These are phyloP conservation scores for Phaeosphaeriaceae sp. DNA, from an alignment of 2,329 filamentous ascomycete species.

Conservation along the genomic window DNA sequence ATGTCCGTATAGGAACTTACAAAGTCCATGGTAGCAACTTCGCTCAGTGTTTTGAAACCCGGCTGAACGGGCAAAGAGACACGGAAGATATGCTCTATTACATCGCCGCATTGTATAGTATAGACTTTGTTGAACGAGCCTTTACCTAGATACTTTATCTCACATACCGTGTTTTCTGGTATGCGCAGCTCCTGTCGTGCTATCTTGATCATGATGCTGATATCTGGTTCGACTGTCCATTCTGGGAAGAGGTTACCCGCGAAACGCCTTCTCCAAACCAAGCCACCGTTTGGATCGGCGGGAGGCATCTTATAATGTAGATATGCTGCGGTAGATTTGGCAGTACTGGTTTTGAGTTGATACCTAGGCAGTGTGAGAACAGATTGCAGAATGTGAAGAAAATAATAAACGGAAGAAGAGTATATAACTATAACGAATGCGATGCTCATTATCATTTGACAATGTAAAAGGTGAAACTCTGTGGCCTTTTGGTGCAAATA, in stretches of 20 bases:
- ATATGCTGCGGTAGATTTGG: neutral
- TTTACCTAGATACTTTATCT: slow-evolving; percentile 11
- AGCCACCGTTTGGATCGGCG: neutral
- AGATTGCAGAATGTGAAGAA: no score
- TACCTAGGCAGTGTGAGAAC: no score
- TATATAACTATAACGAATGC: no score
- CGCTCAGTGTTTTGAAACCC: slow-evolving; percentile 21
- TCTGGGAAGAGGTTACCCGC: neutral
- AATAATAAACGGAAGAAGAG: no score
- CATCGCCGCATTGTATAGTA: slow-evolving; percentile 3
- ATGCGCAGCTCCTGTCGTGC: slow-evolving; percentile 1
- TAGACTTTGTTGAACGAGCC: slow-evolving; percentile 23
- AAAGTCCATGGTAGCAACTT: slow-evolving; percentile 26
- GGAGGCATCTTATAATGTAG: neutral
- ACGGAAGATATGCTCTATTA: slow-evolving; percentile 34
- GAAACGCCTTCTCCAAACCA: neutral
- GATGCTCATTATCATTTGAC: no score
- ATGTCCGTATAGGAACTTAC: slow-evolving; percentile 22
- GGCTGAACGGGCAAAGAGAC: slow-evolving; percentile 27
- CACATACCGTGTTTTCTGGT: neutral
- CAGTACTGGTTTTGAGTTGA: neutral
- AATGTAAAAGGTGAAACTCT: no score
- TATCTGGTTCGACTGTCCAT: slow-evolving; percentile 17
- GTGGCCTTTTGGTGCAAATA: no score
- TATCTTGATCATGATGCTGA: slow-evolving; percentile 2